A percentile compares a stretch with the other conserved stretches of the same genome.
phyloP scores from a whole-genome alignment of 345 rosid species.

The Schrenkiella parvula region DNA sequence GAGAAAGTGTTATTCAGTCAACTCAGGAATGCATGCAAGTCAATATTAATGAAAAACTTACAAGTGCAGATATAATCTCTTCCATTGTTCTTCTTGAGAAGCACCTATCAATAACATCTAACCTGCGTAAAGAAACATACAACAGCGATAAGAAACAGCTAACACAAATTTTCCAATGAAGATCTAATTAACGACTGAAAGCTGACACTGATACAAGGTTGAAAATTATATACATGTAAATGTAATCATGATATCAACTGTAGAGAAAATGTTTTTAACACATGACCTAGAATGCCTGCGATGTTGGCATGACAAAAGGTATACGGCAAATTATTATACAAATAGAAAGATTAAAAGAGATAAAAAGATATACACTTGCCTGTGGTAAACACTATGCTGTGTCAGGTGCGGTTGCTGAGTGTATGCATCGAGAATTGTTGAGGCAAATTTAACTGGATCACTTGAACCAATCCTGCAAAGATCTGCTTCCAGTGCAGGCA shows the following conservation, averaged over 20 bases:
- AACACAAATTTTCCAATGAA: background rate
- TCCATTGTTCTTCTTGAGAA: conserved; percentile 66
- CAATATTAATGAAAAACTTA: conserved; percentile 33
- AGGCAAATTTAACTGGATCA: conserved; percentile 44
- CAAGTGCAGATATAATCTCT: conserved; percentile 72
- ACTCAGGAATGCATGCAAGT: background rate
- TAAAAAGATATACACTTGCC: conserved; percentile 39
- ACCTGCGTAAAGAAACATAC: conserved; percentile 26
- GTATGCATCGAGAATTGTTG: conserved; percentile 49
- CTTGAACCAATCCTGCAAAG: conserved; percentile 40
- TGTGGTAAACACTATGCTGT: conserved; percentile 51
- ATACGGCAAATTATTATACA: background rate
- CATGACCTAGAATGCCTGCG: no score
- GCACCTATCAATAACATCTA: conserved; percentile 60
- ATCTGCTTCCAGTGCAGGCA: conserved; percentile 54
- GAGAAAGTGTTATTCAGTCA: background rate
- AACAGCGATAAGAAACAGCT: background rate
- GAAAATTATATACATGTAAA: no score
- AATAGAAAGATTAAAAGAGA: background rate
- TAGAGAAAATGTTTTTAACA: no score
- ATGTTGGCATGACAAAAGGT: background rate
- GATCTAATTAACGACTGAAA: background rate
- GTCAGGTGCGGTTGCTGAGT: conserved; percentile 49
- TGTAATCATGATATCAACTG: no score
- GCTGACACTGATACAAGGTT: background rate